Base-by-base conservation (phyloP, 768 basidiomycete species). In the Leccinellum luteum region DNA sequence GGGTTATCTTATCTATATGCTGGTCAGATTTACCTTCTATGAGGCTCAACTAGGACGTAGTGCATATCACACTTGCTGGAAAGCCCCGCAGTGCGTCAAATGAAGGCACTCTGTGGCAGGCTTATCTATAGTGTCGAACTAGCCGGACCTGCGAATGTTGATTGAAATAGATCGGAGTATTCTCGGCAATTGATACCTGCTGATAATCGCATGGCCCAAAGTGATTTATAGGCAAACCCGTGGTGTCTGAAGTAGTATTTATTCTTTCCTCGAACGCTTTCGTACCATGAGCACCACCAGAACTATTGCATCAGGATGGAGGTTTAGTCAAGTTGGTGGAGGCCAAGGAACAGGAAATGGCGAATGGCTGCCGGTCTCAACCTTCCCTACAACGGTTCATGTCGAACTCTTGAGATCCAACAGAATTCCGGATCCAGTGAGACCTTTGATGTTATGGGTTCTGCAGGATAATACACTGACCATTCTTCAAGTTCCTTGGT, bases 361-460 rank as follows among this genome's bases (percentile, higher is more conserved):
- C 43, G 88, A 91, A 77, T 92, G 89, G 89, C 62, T 89, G 31
- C 56, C 75, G 6, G 79, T 79, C 27, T 81, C 84, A 25, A 72
- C 79, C 55, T 85, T 94, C 64, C 94, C 94, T 13, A 95, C 94
- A 1, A 87, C 85, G 1, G 87, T 94, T 13, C 94, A 97, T 62
- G 90, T 90, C 51, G 94, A 96, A 67, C 79, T 97, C 31, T 69
- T 92, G 69, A 87, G 83, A 67, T 66, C 79, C 38, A 79, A 83
- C 61, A 89, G 71, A 67, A 94, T 96, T 35, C 87, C 89, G 32
- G 90, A 97, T 72, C 93, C 92, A 51, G 90, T 90, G 66, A 59
- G 85, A 75, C n/a, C 13, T 54, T 44, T 41, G 51, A 31, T n/a
- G n/a, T 19, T 19, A 15, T 8, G 12, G 2, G 17, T 49, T 21